phyloP scores from a whole-genome alignment of 495 filamentous ascomycete species.

The Trichoderma orchidacearum region DNA sequence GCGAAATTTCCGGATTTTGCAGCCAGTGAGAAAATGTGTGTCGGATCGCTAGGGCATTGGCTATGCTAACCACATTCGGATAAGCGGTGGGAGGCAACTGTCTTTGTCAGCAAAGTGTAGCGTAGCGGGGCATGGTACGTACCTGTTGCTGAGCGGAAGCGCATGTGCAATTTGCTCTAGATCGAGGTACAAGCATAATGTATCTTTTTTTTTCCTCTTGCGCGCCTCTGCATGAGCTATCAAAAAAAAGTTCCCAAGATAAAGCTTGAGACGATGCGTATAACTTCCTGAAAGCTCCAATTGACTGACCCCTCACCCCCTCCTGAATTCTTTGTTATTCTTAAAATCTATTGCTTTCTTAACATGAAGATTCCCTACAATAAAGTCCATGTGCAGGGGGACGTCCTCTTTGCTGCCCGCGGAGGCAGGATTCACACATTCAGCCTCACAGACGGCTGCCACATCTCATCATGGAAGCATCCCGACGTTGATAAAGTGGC shows the following conservation, averaged over 20 bases:
- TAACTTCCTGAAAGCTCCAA: not conserved
- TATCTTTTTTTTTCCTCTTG: constrained; percentile 2
- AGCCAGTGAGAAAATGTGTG: constrained; percentile 9
- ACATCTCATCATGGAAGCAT: constrained; percentile 27
- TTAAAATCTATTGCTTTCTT: not conserved
- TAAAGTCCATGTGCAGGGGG: constrained; percentile 21
- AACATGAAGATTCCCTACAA: constrained; percentile 25
- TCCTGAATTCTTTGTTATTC: not conserved
- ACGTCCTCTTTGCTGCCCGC: constrained; percentile 25
- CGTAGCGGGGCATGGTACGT: not conserved
- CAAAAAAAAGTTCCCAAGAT: not conserved
- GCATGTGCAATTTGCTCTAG: too few species aligned
- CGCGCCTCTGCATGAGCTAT: not conserved
- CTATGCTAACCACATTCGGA: not conserved
- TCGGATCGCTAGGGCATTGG: constrained; percentile 16
- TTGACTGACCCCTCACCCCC: not conserved
- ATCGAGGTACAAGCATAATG: not conserved
- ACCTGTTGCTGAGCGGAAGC: constrained; percentile 1
- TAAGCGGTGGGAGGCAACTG: not conserved
- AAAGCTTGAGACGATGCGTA: not conserved
- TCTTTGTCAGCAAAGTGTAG: not conserved
- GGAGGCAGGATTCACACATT: constrained; percentile 27
- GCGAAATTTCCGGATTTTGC: constrained; percentile 15
- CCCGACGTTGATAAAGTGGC: constrained; percentile 5
- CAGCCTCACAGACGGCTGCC: constrained; percentile 14